Percentiles rank a stretch among this genome's conserved stretches.
phyloP scores from a whole-genome alignment of 2,329 filamentous ascomycete species.

The Aspergillus awamori region DNA sequence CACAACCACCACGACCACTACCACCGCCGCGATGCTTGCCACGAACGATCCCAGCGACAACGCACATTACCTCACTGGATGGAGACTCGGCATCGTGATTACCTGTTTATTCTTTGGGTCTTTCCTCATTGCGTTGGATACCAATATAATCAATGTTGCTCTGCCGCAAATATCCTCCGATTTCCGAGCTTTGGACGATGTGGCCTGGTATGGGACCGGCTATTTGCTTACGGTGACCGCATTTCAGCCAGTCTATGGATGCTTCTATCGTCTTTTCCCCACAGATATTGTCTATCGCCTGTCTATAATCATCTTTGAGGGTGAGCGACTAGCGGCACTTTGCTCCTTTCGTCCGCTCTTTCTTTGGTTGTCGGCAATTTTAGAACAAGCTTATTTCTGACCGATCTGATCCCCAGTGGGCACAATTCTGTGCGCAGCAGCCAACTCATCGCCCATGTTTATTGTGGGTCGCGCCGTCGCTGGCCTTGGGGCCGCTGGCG shows the following conservation, averaged over 20 bases:
- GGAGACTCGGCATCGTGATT: neutral
- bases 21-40: too few relatives aligned
- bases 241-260: conserved; percentile 27
- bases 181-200: conserved; percentile 40
- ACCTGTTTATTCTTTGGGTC: neutral
- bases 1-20: too few relatives aligned
- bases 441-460: neutral
- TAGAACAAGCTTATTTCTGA: neutral
- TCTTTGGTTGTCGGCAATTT: too few relatives aligned
- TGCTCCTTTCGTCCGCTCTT: too few relatives aligned
- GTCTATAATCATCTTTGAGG: neutral
- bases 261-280: conserved; percentile 35
- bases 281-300: conserved; percentile 30
- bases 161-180: conserved; percentile 41
- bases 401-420: neutral
- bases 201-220: conserved; percentile 55
- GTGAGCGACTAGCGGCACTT: neutral
- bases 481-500: neutral
- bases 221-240: conserved; percentile 16
- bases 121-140: conserved; percentile 11
- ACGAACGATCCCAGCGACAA: too few relatives aligned
- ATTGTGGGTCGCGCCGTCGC: conserved; percentile 1
- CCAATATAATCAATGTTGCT: conserved; percentile 40
- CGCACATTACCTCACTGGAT: neutral
- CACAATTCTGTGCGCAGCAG: neutral